phyloP scores from a whole-genome alignment of 2,329 filamentous ascomycete species.

The Penicillium sp. region DNA sequence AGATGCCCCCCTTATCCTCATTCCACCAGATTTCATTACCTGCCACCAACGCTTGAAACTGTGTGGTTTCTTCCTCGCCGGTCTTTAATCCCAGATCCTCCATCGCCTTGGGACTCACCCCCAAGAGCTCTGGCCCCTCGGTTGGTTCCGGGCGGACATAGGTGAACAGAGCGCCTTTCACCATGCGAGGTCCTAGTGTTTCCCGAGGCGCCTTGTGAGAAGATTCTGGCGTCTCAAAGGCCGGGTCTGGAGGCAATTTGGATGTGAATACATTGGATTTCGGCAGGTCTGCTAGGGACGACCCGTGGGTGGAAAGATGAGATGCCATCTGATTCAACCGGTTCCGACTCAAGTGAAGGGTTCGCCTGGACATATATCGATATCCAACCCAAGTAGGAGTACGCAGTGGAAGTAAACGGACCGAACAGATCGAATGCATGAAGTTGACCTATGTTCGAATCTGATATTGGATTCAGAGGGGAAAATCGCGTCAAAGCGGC shows the following conservation, averaged over 20 bases:
- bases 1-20: slow-evolving; percentile 72
- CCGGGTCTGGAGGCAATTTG: slow-evolving; percentile 71
- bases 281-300: slow-evolving; percentile 53
- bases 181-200: slow-evolving; percentile 75
- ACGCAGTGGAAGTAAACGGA: not conserved
- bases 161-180: slow-evolving; percentile 82
- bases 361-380: slow-evolving; percentile 28
- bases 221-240: slow-evolving; percentile 74
- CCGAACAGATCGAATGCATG: not conserved
- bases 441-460: not conserved
- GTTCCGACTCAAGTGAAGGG: slow-evolving; percentile 13
- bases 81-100: slow-evolving; percentile 73
- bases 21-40: slow-evolving; percentile 82
- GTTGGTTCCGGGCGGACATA: slow-evolving; percentile 81
- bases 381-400: not conserved
- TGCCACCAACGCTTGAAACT: slow-evolving; percentile 74
- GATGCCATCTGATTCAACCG: slow-evolving; percentile 49
- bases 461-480: not conserved
- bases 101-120: slow-evolving; percentile 76
- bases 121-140: slow-evolving; percentile 74
- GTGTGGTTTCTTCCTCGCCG: slow-evolving; percentile 67
- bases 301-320: slow-evolving; percentile 38
- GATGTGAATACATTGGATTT: slow-evolving; percentile 66
- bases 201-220: slow-evolving; percentile 81
- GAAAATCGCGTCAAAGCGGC: not conserved